Evolutionary conservation across 2,329 filamentous ascomycete genomes (phyloP), one percentile per base, ranked within the genome.

Genomic region (Diaporthe citriasiana): DNA sequence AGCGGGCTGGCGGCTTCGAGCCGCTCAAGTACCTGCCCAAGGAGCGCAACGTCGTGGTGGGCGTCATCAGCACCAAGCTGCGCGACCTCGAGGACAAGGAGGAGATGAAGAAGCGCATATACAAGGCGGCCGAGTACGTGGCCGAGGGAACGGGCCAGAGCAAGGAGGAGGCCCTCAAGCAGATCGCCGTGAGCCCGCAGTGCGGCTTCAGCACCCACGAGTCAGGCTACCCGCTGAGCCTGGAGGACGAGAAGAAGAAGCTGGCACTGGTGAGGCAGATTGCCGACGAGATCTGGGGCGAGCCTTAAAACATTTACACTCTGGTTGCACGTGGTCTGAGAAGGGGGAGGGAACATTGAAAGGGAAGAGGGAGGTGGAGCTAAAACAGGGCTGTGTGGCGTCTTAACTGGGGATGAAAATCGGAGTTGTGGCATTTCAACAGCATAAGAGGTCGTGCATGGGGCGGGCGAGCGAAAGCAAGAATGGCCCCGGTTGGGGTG

Each of bases 181-280:
- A 92, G 77, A 84, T 95, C 63, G 88, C 88, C 71, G 88, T 94
- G 25, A 93, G 90, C 79, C 92, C 93, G 0, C 93, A 94, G 84
- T 94, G 92, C 80, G 92, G 92, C 8, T 93, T 93, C 82, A 93
- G 93, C 47, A 94, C 91, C 47, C 93, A 95, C 80, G 90, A 92
- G 77, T 91, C 89, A 78, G 93, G 93, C 0, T 95, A 95, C 80
- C 88, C 90, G 19, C 85, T 95, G 71, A 89, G 87, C 30, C 85
- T 90, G 76, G 89, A 93, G 59, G 93, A 93, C 76, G 92, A 95
- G 91, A 90, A 90, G 83, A 90, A 89, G 82, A 95, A 95, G 85
- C 83, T 95, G 79, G 85, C 89, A 77, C 83, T 95, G 70, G 92
- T 95, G 25, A 89, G 93, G 76, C 86, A 90, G 78, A 90, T 95